Evolutionary conservation across 768 basidiomycete genomes (phyloP).

Genomic region (Phanerochaete sordida): DNA sequence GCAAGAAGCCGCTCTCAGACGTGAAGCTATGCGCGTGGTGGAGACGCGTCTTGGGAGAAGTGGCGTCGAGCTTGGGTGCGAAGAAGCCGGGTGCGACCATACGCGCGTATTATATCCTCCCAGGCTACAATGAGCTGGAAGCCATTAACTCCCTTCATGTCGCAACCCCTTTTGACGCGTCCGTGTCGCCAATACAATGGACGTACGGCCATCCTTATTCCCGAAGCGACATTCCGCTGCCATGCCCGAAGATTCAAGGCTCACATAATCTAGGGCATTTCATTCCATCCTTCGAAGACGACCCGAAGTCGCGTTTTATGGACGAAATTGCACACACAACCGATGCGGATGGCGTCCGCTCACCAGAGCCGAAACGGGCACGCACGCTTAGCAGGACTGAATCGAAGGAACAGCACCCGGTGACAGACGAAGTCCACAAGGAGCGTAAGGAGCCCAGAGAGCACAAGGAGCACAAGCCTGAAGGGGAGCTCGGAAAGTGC

Average conservation of each 20-base stretch:
- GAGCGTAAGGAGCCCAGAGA: conserved; percentile 20
- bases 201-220: conserved; percentile 78
- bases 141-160: conserved; percentile 51
- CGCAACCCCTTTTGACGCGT: conserved; percentile 25
- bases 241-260: conserved; percentile 42
- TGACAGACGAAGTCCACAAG: background rate
- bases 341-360: conserved; percentile 52
- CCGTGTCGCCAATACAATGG: conserved; percentile 42
- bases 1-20: conserved; percentile 77
- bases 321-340: conserved; percentile 82
- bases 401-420: conserved; percentile 6
- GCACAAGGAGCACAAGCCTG: conserved; percentile 25
- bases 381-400: conserved; percentile 26
- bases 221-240: conserved; percentile 35
- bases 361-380: conserved; percentile 59
- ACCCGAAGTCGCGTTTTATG: conserved; percentile 92
- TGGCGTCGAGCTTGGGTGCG: conserved; percentile 40
- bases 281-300: conserved; percentile 94
- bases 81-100: conserved; percentile 26
- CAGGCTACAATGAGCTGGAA: conserved; percentile 67
- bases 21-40: conserved; percentile 88
- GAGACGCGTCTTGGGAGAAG: conserved; percentile 67
- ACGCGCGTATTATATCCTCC: conserved; percentile 60
- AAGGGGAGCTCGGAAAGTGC: conserved; percentile 58
- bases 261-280: conserved; percentile 58